Conservation (phyloP, 768 basidiomycete species). For the Naematelia aurantialba region DNA sequence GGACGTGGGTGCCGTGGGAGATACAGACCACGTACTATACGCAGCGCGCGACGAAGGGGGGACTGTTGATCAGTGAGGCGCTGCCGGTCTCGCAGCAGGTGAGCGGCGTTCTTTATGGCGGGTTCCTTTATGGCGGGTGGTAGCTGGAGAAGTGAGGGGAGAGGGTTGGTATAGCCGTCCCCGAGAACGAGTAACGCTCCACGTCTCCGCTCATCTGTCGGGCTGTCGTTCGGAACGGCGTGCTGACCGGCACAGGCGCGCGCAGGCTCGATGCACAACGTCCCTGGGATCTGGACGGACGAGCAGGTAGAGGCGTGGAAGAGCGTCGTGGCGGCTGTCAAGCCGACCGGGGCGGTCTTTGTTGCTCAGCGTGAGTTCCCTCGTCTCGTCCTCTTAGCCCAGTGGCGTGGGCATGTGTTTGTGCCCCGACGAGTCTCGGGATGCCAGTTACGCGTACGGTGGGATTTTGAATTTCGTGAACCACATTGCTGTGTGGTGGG, state of each 20-base stretch:
- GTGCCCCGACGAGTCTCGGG: no score
- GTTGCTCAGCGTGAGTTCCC: slow-evolving; percentile 3
- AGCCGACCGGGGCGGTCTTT: neutral
- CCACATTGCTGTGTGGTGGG: no score
- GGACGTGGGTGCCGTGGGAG: neutral
- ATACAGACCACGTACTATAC: slow-evolving; percentile 34
- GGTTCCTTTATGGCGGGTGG: no score
- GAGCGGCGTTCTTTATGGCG: neutral
- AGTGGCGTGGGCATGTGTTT: no score
- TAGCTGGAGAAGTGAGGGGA: no score
- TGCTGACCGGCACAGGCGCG: slow-evolving; percentile 13
- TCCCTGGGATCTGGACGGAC: slow-evolving; percentile 44
- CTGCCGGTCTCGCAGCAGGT: slow-evolving; percentile 10
- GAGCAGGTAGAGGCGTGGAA: slow-evolving; percentile 63
- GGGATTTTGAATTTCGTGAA: no score
- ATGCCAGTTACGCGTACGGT: no score
- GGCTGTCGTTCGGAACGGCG: slow-evolving; percentile 4
- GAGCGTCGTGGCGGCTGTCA: slow-evolving; percentile 56
- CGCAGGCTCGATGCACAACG: neutral
- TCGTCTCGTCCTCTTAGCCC: neutral
- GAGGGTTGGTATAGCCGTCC: no score
- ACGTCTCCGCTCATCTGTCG: no score
- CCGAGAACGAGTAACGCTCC: no score
- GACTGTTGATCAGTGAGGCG: slow-evolving; percentile 46
- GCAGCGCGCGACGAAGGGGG: slow-evolving; percentile 47